Evolutionary conservation across 345 rosid species (phyloP).

Genomic region (Aethionema arabicum): DNA sequence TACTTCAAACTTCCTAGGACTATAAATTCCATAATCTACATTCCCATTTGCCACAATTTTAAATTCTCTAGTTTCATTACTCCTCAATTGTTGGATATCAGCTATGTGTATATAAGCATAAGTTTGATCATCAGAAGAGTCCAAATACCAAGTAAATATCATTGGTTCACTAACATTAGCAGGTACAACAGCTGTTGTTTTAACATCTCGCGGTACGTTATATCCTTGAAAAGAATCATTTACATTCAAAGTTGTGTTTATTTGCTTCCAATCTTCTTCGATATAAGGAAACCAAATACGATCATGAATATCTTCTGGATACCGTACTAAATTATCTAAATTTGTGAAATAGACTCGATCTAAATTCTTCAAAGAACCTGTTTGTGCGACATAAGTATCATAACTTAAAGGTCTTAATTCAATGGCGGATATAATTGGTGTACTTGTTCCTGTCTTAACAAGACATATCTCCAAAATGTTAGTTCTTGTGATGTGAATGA

Average conservation of each 20-base stretch:
- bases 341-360: not conserved
- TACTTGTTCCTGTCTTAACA: constrained; percentile 30
- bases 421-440: constrained; percentile 10
- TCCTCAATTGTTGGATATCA: constrained; percentile 24
- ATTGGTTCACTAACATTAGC: constrained; percentile 25
- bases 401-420: constrained; percentile 25
- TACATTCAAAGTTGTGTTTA: constrained; percentile 14
- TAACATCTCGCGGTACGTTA: not conserved
- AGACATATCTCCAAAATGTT: constrained; percentile 32
- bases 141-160: not conserved
- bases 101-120: constrained; percentile 19
- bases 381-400: constrained; percentile 1
- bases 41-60: constrained; percentile 3
- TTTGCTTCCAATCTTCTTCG: constrained; percentile 11
- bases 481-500: constrained; percentile 23
- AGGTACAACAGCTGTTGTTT: constrained; percentile 22
- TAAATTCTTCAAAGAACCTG: constrained; percentile 10
- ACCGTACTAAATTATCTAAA: not conserved
- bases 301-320: too few relatives aligned
- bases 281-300: too few relatives aligned
- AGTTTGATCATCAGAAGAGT: not conserved
- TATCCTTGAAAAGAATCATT: not conserved
- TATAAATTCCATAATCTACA: not conserved
- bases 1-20: not conserved
- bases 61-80: constrained; percentile 31